These are phyloP conservation scores for Escovopsis weberi DNA, from an alignment of 2,329 filamentous ascomycete species.

Conservation along the genomic window DNA sequence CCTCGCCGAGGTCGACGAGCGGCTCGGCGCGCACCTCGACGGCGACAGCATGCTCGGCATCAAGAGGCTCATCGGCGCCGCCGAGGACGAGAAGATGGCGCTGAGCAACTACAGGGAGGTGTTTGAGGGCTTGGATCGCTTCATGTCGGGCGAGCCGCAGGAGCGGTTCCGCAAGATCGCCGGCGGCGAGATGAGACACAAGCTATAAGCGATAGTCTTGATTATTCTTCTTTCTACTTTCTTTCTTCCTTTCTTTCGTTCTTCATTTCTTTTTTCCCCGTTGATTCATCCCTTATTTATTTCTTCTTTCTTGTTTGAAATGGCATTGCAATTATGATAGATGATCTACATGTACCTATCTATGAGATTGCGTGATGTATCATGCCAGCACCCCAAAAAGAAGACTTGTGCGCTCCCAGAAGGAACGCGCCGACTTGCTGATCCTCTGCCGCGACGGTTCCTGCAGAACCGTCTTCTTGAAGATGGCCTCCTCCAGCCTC, in stretches of 20 bases:
- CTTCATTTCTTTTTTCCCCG: no score
- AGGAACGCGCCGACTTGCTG: slow-evolving; percentile 51
- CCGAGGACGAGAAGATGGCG: slow-evolving; percentile 60
- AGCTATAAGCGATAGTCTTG: slow-evolving; percentile 44
- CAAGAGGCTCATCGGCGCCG: slow-evolving; percentile 66
- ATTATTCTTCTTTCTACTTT: no score
- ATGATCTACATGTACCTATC: background rate
- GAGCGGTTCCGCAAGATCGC: slow-evolving; percentile 79
- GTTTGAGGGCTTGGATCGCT: slow-evolving; percentile 70
- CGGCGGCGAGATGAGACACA: slow-evolving; percentile 83
- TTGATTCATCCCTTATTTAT: no score
- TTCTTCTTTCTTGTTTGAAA: background rate
- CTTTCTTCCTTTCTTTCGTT: no score
- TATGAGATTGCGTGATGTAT: background rate
- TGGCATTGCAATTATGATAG: background rate
- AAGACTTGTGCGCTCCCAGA: slow-evolving; percentile 70
- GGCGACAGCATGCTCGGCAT: slow-evolving; percentile 68
- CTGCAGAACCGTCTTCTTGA: slow-evolving; percentile 32
- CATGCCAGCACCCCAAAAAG: slow-evolving; percentile 62
- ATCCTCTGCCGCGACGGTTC: slow-evolving; percentile 38
- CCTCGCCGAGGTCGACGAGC: slow-evolving; percentile 64
- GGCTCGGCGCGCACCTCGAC: slow-evolving; percentile 65
- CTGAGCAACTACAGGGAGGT: slow-evolving; percentile 70
- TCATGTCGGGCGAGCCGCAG: slow-evolving; percentile 68
- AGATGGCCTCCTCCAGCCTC: slow-evolving; percentile 31